Conservation (phyloP, 2,329 filamentous ascomycete species). For the Cadophora luteo-olivacea region DNA sequence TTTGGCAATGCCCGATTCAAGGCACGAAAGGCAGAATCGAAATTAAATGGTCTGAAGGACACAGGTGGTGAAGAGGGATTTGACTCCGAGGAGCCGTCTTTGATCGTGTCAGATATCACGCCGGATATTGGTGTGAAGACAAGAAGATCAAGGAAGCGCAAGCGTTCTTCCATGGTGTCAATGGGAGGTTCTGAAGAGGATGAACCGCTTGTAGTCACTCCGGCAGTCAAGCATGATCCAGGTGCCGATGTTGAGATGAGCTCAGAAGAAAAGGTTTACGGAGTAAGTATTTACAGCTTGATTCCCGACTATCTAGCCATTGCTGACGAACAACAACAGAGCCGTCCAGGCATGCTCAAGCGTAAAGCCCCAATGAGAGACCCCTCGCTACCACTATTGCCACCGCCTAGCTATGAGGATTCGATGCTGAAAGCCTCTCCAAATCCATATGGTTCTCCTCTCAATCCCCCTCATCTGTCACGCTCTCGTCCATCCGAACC, state of each 20-base stretch:
- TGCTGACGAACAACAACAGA: conserved; percentile 2
- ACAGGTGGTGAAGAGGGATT: background rate
- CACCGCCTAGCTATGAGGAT: conserved; percentile 12
- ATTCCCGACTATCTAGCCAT: background rate
- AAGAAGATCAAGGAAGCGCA: conserved; percentile 15
- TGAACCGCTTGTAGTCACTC: conserved; percentile 3
- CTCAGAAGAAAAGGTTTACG: conserved; percentile 10
- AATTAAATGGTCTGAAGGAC: background rate
- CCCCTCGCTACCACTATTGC: background rate
- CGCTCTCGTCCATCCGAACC: conserved; percentile 1
- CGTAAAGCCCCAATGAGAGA: conserved; percentile 8
- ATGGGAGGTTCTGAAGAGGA: background rate
- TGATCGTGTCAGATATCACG: background rate
- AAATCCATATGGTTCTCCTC: conserved; percentile 14
- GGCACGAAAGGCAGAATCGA: conserved; percentile 4
- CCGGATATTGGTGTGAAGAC: conserved; percentile 7
- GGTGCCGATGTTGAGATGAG: background rate
- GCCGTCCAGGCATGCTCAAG: conserved; percentile 14
- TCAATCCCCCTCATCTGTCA: conserved; percentile 11
- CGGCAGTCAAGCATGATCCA: background rate
- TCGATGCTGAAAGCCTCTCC: conserved; percentile 10
- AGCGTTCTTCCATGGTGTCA: background rate
- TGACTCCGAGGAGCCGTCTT: conserved; percentile 4
- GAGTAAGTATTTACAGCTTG: background rate
- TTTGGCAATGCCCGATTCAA: conserved; percentile 16